Evolutionary conservation across 106 monocot genomes (phyloP), one percentile per base, ranked within the genome.

Genomic region (Agapanthus africanus): DNA sequence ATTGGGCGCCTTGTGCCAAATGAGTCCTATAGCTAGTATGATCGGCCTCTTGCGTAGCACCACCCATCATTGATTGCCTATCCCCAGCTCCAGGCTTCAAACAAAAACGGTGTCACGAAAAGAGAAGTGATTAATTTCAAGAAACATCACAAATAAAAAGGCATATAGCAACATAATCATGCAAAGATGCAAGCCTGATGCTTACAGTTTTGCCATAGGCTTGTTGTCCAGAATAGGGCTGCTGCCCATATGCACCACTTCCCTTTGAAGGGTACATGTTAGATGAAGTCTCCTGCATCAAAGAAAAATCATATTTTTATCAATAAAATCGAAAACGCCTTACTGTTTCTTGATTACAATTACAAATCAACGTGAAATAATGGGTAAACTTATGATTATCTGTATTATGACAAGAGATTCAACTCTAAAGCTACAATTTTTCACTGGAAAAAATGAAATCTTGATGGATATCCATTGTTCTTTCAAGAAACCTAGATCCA

Each of bases 181-280:
- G 54, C 52, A 59, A 1, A 54, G 52, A 11, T 25, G 32, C 18
- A 13, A 27, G 23, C n/a, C n/a, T n/a, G n/a, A n/a, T n/a, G 54
- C 83, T 84, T 79, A 94, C 94, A 35, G 71, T 71, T 50, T 91
- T 91, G 7, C 75, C 83, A 76, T 95, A 91, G 31, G 78, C 42
- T 61, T 91, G 91, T 40, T 91, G 91, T 3, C 72, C 56, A 42
- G 71, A 67, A 77, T 83, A 94, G 10, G 76, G 54, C 59, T 91
- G 87, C 41, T 91, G 94, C 41, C 86, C 91, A 63, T 80, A 95
- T 19, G 75, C 69, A 56, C 80, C 84, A 39, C 71, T 71, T 22
- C 88, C 88, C 75, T 88, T 95, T 9, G 85, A 76, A 34, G 91
- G 95, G 37, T 86, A 95, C 95, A 95, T 95, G 8, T 23, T 23